Conservation (phyloP, 495 filamentous ascomycete genomes). For the Xylaria nigripes region DNA sequence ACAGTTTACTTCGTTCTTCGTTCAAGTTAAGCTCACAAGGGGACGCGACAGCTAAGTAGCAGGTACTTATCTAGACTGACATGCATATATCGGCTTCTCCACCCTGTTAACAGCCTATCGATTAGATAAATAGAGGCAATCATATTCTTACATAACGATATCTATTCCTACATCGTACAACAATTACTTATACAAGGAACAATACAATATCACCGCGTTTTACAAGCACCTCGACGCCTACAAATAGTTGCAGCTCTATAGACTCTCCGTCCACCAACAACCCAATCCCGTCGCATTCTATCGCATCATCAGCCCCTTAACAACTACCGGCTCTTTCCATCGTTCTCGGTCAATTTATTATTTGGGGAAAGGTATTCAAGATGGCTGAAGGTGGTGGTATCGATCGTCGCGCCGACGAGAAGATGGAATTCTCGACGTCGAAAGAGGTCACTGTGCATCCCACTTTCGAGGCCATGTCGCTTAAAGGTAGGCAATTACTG, state of each 20-base stretch:
- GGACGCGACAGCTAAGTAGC: too few species aligned
- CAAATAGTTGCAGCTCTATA: too few species aligned
- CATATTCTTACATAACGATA: not conserved
- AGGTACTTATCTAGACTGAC: not conserved
- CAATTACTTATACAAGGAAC: too few species aligned
- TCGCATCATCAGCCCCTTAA: not conserved
- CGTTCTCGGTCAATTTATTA: too few species aligned
- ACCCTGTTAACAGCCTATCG: not conserved
- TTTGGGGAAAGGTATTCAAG: not conserved
- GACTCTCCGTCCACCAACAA: not conserved
- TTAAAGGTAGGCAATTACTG: conserved; percentile 52
- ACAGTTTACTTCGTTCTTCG: too few species aligned
- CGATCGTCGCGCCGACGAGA: conserved; percentile 88
- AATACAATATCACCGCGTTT: too few species aligned
- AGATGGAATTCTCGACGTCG: conserved; percentile 95
- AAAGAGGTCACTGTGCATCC: conserved; percentile 88
- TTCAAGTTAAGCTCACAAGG: too few species aligned
- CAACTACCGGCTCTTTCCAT: not conserved
- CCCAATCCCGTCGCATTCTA: not conserved
- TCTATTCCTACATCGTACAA: too few species aligned
- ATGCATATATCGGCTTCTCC: not conserved
- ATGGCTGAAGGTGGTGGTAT: conserved; percentile 85
- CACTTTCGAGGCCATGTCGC: conserved; percentile 48
- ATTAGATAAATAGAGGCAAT: not conserved
- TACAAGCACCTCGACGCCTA: too few species aligned